phyloP scores from a whole-genome alignment of 2,329 filamentous ascomycete species.

The Stagonosporopsis vannaccii region DNA sequence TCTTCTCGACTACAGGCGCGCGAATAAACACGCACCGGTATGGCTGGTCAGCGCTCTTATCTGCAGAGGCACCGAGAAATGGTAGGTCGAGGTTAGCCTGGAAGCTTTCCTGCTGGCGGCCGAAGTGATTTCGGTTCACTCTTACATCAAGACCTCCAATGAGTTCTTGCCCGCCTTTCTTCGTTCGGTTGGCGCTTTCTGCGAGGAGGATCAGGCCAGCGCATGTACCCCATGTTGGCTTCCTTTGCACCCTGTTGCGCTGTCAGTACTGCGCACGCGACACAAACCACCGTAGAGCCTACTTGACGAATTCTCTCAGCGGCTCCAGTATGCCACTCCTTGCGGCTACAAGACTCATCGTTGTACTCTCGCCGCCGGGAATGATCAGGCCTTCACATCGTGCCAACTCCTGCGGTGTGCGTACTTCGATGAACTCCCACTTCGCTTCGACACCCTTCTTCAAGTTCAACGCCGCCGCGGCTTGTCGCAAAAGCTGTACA shows the following conservation, averaged over 20 bases:
- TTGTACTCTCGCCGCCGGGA: conserved; percentile 93
- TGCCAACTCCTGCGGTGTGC: conserved; percentile 74
- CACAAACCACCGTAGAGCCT: conserved; percentile 44
- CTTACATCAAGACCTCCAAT: conserved; percentile 90
- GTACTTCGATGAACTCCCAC: conserved; percentile 78
- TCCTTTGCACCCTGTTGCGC: conserved; percentile 68
- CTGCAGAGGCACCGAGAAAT: conserved; percentile 62
- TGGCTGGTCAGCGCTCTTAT: conserved; percentile 49
- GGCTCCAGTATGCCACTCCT: conserved; percentile 84
- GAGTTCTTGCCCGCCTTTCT: conserved; percentile 89
- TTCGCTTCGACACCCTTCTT: conserved; percentile 25
- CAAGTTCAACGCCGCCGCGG: conserved; percentile 61
- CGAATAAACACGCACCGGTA: conserved; percentile 93
- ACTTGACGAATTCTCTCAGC: conserved; percentile 90
- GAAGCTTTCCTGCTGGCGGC: conserved; percentile 91
- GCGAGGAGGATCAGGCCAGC: conserved; percentile 91
- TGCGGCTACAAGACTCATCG: conserved; percentile 86
- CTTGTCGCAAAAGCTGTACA: conserved; percentile 74
- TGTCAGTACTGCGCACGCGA: background rate
- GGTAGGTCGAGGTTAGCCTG: conserved; percentile 75
- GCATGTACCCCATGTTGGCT: conserved; percentile 94
- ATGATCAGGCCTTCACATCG: conserved; percentile 84
- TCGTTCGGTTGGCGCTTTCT: conserved; percentile 85
- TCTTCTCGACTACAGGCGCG: conserved; percentile 87
- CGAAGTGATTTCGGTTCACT: conserved; percentile 94